Evolutionary conservation across 352 stramenopile genomes (phyloP).

Genomic region (Pythium utonaiense): DNA sequence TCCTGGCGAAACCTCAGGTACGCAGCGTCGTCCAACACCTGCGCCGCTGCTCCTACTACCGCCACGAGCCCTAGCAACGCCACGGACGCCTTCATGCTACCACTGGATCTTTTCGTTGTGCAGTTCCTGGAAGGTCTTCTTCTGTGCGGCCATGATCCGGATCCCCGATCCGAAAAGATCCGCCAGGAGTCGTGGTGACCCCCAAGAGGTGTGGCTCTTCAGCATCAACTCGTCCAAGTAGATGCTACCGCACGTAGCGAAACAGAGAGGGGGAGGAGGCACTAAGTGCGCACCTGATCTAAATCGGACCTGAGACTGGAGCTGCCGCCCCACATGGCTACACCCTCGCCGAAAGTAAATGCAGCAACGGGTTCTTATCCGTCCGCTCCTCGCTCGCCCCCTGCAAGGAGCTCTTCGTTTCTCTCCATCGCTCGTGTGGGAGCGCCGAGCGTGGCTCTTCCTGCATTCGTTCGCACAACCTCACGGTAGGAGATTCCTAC

Average conservation of each 20-base stretch:
- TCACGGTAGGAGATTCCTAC: neutral
- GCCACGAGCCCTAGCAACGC: neutral
- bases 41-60: neutral
- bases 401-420: neutral
- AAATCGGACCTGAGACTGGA: slow-evolving; percentile 10
- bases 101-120: neutral
- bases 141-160: neutral
- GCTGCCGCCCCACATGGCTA: neutral
- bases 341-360: neutral
- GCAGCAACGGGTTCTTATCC: neutral
- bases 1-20: slow-evolving; percentile 1
- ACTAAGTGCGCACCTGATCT: slow-evolving; percentile 16
- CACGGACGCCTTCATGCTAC: neutral
- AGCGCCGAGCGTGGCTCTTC: neutral
- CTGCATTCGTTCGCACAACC: slow-evolving; percentile 1
- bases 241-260: slow-evolving; percentile 5
- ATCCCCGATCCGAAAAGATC: neutral
- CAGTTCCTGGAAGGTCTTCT: neutral
- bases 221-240: slow-evolving; percentile 14
- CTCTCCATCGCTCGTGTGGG: neutral
- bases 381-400: neutral
- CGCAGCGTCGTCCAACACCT: neutral
- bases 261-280: neutral
- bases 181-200: neutral
- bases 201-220: slow-evolving; percentile 11